Percentiles rank a stretch among this genome's conserved stretches.
These are phyloP conservation scores for Colletotrichum chrysophilum DNA, from an alignment of 2,329 filamentous ascomycete genomes.

Conservation along the genomic window DNA sequence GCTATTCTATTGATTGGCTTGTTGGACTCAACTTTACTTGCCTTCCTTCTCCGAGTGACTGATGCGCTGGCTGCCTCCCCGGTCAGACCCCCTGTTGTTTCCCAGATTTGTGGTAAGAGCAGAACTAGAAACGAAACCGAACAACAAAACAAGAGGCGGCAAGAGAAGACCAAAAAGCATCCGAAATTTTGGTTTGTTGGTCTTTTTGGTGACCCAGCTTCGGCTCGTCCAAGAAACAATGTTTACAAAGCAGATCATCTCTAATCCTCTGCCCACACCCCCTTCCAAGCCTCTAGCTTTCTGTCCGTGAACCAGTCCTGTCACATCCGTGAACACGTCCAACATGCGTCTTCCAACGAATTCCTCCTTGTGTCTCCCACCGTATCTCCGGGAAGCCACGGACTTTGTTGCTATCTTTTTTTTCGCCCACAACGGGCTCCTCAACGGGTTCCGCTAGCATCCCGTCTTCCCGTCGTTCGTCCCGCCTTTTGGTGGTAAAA, in stretches of 20 bases:
- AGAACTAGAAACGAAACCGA: not conserved
- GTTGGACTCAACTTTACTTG: not conserved
- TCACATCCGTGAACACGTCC: not conserved
- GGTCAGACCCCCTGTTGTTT: not conserved
- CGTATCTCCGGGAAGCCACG: not conserved
- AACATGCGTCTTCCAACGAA: not conserved
- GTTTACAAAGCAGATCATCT: not conserved
- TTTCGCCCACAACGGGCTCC: not conserved
- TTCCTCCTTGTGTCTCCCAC: not conserved
- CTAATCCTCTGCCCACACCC: not conserved
- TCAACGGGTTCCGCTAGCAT: conserved; percentile 17
- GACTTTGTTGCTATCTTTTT: not conserved
- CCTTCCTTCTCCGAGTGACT: not conserved
- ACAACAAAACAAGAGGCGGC: not conserved
- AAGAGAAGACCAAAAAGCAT: not conserved
- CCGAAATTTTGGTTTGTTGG: not conserved
- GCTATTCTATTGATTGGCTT: not conserved
- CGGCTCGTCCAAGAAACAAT: not conserved
- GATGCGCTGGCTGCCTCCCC: conserved; percentile 7
- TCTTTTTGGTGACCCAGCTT: not conserved
- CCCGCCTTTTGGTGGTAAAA: not conserved
- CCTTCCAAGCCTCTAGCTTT: not conserved
- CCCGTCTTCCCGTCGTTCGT: conserved; percentile 15
- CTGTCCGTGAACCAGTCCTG: not conserved
- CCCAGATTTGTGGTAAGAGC: not conserved